Base-by-base conservation (phyloP, 2,329 filamentous ascomycete species). In the Aspergillus persii region DNA sequence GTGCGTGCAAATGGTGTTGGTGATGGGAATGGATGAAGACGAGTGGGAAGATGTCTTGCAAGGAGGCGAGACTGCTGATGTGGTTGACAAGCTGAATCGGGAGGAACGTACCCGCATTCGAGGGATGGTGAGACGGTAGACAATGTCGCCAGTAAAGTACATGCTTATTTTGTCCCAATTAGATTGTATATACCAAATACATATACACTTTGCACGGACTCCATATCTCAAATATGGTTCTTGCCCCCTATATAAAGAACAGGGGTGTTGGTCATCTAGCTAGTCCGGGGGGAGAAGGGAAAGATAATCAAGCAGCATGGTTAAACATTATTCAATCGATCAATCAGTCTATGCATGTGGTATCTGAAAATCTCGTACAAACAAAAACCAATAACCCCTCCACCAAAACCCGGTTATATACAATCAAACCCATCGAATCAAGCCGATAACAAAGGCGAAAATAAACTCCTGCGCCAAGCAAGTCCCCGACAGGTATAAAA, bases 11-110 rank as follows among this genome's bases (percentile, higher is more conserved):
- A 88, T 96, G 68, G 86, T 90, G 58, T 86, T 96, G 81, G 86
- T 96, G 15, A 87, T 94, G 72, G 94, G 93, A 67, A 96, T 97
- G 92, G 93, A 97, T 72, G 91, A 95, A 36, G 93, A 97, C 59
- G 94, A 97, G 76, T 96, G 92, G 90, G 90, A 94, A 51, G 92
- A 95, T 74, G 76, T 93, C 4, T 77, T 82, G 46, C 76, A 80
- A 33, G 81, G 79, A 39, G 76, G 75, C 36, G 72, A 77, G 52
- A 72, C 74, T 61, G 71, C 72, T 57, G 81, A 84, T 56, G 77
- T 81, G 12, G 84, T 87, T 11, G 87, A 85, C 53, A 89, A 85
- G 9, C 86, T 95, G 70, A 81, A 83, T 53, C 82, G 83, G 47
- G 91, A 93, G 58, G 92, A 96, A 78, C 86, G 89, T 72, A 82